phyloP scores from a whole-genome alignment of 495 filamentous ascomycete genomes.

The Penicillium waksmanii region DNA sequence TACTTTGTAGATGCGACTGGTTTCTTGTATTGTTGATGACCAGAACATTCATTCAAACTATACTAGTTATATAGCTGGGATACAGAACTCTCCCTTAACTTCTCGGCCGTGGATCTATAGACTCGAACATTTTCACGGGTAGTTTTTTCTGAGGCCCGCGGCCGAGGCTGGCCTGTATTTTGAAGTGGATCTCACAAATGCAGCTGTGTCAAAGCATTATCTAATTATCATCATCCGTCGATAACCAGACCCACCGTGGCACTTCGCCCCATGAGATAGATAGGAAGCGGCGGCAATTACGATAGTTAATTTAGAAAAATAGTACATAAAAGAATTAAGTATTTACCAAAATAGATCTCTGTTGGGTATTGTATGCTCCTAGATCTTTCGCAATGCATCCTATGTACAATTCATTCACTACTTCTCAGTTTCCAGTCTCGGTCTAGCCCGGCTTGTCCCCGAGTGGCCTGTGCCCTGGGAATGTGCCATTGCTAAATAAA shows the following conservation, averaged over 20 bases:
- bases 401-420: slow-evolving; percentile 3
- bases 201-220: slow-evolving; percentile 6
- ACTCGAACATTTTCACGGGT: too few species aligned
- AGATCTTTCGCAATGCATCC: slow-evolving; percentile 6
- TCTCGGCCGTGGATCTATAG: slow-evolving; percentile 2
- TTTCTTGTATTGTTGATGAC: neutral
- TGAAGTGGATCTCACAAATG: neutral
- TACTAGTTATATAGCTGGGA: neutral
- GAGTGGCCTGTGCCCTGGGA: slow-evolving; percentile 2
- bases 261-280: neutral
- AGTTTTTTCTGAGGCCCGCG: neutral
- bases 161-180: neutral
- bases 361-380: slow-evolving; percentile 9
- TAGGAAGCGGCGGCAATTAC: neutral
- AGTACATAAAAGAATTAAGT: neutral
- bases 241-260: slow-evolving; percentile 6
- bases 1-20: neutral
- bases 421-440: slow-evolving; percentile 1
- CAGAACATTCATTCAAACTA: neutral
- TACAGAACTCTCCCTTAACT: neutral
- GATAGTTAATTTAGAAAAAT: neutral
- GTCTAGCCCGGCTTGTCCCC: slow-evolving; percentile 1
- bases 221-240: neutral
- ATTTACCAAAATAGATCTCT: neutral
- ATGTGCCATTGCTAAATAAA: neutral